A percentile compares a stretch with the other conserved stretches of the same genome.
These are phyloP conservation scores for Colletotrichum siamense DNA, from an alignment of 2,329 filamentous ascomycete species.

Conservation along the genomic window DNA sequence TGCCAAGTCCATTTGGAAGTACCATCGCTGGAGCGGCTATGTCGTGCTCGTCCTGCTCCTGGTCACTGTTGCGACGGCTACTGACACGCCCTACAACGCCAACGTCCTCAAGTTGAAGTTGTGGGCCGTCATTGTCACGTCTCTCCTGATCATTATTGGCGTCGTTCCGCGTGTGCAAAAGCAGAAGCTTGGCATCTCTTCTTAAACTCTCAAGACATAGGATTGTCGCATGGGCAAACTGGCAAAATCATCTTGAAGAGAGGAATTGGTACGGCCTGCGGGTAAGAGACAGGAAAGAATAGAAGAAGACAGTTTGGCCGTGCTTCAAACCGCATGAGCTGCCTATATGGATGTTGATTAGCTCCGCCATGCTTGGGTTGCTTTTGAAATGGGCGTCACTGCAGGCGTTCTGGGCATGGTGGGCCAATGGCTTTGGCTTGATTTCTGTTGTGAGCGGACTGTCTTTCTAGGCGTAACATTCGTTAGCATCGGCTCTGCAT, in stretches of 20 bases:
- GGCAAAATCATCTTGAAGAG: background rate
- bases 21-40: slow-evolving; percentile 83
- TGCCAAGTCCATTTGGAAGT: slow-evolving; percentile 88
- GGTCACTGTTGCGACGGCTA: slow-evolving; percentile 76
- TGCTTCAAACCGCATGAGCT: background rate
- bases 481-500: background rate
- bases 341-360: background rate
- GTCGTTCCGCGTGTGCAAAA: slow-evolving; percentile 81
- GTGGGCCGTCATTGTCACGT: slow-evolving; percentile 75
- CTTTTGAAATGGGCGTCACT: background rate
- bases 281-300: background rate
- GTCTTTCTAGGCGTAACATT: background rate
- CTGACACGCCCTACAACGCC: slow-evolving; percentile 76
- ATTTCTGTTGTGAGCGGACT: background rate
- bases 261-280: background rate
- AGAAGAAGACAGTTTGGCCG: background rate
- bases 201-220: background rate
- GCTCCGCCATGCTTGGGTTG: background rate
- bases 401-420: background rate
- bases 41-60: slow-evolving; percentile 72
- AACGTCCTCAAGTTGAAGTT: slow-evolving; percentile 73
- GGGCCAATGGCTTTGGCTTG: background rate
- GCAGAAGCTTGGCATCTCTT: slow-evolving; percentile 72
- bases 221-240: background rate
- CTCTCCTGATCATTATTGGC: slow-evolving; percentile 71